Evolutionary conservation across 2,329 filamentous ascomycete genomes (phyloP).

Genomic region (Aureobasidium zeae): DNA sequence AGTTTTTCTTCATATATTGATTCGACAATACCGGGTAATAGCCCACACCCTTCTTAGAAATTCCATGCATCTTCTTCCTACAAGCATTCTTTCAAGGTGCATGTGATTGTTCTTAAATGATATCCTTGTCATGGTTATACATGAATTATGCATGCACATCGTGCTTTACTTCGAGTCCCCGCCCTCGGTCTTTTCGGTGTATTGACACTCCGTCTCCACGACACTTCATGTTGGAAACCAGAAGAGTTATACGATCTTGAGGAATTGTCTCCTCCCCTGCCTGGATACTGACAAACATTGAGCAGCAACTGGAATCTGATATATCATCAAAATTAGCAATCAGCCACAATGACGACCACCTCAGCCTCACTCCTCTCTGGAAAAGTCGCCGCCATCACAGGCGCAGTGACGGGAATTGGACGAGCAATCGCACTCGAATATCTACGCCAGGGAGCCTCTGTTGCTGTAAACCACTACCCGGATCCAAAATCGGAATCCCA

Average conservation of each 20-base stretch:
- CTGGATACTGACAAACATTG: no score
- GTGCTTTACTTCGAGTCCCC: neutral
- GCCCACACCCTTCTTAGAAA: no score
- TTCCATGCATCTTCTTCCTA: no score
- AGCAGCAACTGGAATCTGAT: neutral
- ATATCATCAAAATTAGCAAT: no score
- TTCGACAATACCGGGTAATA: no score
- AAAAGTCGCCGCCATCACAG: conserved; percentile 26
- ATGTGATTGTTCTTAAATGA: no score
- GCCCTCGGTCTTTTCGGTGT: neutral
- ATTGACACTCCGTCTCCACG: conserved; percentile 6
- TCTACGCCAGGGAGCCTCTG: conserved; percentile 64
- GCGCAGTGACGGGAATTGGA: conserved; percentile 49
- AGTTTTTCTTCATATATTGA: no score
- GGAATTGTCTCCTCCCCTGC: no score
- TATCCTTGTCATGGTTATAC: no score
- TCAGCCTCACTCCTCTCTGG: conserved; percentile 19
- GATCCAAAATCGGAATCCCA: conserved; percentile 40
- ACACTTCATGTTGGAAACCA: neutral
- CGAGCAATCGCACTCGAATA: conserved; percentile 75
- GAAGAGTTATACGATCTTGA: no score
- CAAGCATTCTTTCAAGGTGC: no score
- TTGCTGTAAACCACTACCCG: conserved; percentile 72
- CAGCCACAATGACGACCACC: neutral
- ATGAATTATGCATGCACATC: neutral